Conservation (phyloP, 495 filamentous ascomycete species). For the Lasiosphaeriaceae sp. region DNA sequence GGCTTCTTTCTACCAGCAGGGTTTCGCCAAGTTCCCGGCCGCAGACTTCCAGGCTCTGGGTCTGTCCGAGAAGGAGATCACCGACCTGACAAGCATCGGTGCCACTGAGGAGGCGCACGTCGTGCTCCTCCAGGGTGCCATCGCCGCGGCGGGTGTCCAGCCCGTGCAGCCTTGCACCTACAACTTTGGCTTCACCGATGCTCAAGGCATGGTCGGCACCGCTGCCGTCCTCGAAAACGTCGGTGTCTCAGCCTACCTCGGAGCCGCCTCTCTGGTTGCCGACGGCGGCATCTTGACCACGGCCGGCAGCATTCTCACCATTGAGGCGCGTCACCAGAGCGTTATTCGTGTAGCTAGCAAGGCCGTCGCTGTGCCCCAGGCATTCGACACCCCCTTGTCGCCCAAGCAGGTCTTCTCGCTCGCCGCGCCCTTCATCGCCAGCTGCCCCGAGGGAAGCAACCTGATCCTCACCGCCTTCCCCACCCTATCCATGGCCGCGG, state of each 20-base stretch:
- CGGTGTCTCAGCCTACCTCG: constrained; percentile 60
- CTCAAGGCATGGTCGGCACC: constrained; percentile 55
- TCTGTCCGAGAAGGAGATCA: constrained; percentile 43
- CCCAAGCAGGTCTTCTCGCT: constrained; percentile 59
- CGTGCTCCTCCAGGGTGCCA: constrained; percentile 48
- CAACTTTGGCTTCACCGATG: constrained; percentile 60
- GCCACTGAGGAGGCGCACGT: constrained; percentile 56
- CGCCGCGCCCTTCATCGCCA: constrained; percentile 58
- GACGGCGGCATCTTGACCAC: constrained; percentile 50
- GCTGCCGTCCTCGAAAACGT: constrained; percentile 60
- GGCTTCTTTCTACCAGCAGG: constrained; percentile 57
- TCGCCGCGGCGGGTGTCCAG: constrained; percentile 49
- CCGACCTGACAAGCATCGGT: constrained; percentile 49
- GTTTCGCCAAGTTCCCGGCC: constrained; percentile 57
- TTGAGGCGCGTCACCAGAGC: constrained; percentile 60
- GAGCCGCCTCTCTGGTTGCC: constrained; percentile 55
- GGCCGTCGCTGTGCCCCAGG: constrained; percentile 50
- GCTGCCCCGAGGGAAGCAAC: constrained; percentile 54
- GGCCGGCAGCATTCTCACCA: constrained; percentile 56
- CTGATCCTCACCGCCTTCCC: constrained; percentile 57
- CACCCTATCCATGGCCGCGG: constrained; percentile 46
- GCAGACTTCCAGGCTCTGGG: constrained; percentile 55
- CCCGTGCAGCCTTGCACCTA: constrained; percentile 59
- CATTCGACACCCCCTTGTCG: constrained; percentile 57
- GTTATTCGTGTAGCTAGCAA: constrained; percentile 50